Percentiles rank a stretch among this genome's conserved stretches.
Conservation (phyloP, 495 filamentous ascomycete species). For the Penicillium maclennaniae region DNA sequence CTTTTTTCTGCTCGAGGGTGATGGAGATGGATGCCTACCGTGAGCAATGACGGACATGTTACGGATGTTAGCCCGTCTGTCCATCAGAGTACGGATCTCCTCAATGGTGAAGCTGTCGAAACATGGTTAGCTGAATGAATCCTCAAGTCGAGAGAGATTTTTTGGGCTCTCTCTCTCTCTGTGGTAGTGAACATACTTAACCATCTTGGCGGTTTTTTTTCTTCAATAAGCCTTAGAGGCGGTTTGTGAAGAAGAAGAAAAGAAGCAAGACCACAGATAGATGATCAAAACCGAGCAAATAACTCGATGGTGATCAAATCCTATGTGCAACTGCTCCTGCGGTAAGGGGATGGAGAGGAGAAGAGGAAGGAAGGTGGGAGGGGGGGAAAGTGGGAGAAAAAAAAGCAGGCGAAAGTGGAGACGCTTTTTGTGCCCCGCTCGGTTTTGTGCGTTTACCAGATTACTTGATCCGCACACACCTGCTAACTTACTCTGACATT, state of each 20-base stretch:
- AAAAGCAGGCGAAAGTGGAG: slow-evolving; percentile 37
- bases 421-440: slow-evolving; percentile 29
- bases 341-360: slow-evolving; percentile 28
- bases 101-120: neutral
- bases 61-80: slow-evolving; percentile 95
- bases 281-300: slow-evolving; percentile 44
- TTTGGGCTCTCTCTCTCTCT: neutral
- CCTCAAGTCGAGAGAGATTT: neutral
- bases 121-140: slow-evolving; percentile 8
- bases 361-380: slow-evolving; percentile 22
- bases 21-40: slow-evolving; percentile 50
- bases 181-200: slow-evolving; percentile 76
- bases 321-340: slow-evolving; percentile 46
- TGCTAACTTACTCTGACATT: neutral
- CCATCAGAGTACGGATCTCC: slow-evolving; percentile 90
- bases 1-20: neutral
- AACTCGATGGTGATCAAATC: slow-evolving; percentile 47
- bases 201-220: slow-evolving; percentile 90
- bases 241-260: slow-evolving; percentile 21
- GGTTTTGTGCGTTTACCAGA: slow-evolving; percentile 23
- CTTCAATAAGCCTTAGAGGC: slow-evolving; percentile 43
- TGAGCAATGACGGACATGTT: slow-evolving; percentile 99
- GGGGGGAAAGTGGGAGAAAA: slow-evolving; percentile 33
- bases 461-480: neutral
- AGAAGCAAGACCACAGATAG: slow-evolving; percentile 39